These are phyloP conservation scores for Schizothecium vesticola DNA, from an alignment of 495 filamentous ascomycete species.

Conservation along the genomic window DNA sequence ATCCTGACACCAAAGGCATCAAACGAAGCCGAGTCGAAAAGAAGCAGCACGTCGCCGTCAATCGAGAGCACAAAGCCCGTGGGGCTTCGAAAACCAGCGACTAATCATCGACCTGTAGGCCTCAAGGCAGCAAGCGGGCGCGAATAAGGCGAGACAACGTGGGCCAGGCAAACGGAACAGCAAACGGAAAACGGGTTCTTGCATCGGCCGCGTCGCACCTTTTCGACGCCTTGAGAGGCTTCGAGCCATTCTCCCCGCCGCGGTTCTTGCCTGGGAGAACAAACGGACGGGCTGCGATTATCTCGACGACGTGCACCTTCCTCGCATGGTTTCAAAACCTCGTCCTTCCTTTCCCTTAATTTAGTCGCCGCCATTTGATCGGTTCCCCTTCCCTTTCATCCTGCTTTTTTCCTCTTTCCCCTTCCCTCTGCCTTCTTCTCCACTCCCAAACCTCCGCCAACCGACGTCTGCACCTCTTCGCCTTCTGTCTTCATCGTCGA, in stretches of 20 bases:
- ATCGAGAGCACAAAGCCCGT: too few relatives aligned
- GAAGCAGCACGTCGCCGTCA: too few relatives aligned
- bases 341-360: too few relatives aligned
- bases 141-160: background rate
- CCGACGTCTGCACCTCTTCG: background rate
- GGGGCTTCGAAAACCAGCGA: background rate
- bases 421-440: too few relatives aligned
- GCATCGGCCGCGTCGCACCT: background rate
- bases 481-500: background rate
- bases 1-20: too few relatives aligned
- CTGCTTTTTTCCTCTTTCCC: background rate
- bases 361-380: background rate
- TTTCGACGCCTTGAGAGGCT: background rate
- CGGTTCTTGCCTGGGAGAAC: background rate
- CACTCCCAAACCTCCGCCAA: background rate
- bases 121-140: background rate
- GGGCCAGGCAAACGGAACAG: background rate
- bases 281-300: background rate
- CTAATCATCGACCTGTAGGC: background rate
- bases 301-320: background rate
- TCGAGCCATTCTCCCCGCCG: background rate
- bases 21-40: too few relatives aligned
- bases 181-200: background rate
- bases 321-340: too few relatives aligned
- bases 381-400: background rate